Base-by-base conservation (phyloP, 2,329 filamentous ascomycete species). In the Phialemonium atrogriseum region DNA sequence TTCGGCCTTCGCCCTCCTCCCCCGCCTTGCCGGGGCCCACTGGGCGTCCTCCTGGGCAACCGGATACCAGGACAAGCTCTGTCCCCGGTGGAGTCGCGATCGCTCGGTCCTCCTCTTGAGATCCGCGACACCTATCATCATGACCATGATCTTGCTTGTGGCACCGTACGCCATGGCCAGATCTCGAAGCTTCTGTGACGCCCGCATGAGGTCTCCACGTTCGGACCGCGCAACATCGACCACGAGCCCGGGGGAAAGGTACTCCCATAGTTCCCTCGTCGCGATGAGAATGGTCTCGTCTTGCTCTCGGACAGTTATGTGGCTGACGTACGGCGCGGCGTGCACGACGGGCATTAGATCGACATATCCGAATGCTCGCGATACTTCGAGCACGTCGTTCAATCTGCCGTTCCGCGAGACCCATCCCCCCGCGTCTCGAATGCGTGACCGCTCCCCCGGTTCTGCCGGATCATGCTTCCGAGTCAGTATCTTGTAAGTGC, bases 121-220 rank as follows among this genome's bases (percentile, higher is more conserved):
- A 50, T 96, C 88, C 34, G 83, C 80, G 22, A 98, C 83, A 34
- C 88, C 89, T 33, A 98, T 79, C 66, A 98, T 85, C 89, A 96
- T 96, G 26, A 98, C 86, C 88, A 96, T 96, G 41, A 96, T 84
- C 62, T 98, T 98, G 50, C 81, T 82, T 2, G 80, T 88, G 10
- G 89, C 85, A 32, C 91, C 91, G 54, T 95, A 96, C 1, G 89
- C 86, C 52, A 98, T 94, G 24, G 91, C 91, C 33, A 96, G 67
- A 60, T 98, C 91, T 36, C 91, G 79, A 19, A 98, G 71, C 60
- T 94, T 94, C 54, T 96, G 89, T 4, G 91, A 83, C 11, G 89
- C 91, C 33, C 85, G 75, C 91, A 98, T 98, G 26, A 95, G 68
- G 53, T 98, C 89, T 27, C 76, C 73, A 6, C 87, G 79, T 56